These are phyloP conservation scores for Tylopilus subfusipes DNA, from an alignment of 768 basidiomycete species.

Conservation along the genomic window DNA sequence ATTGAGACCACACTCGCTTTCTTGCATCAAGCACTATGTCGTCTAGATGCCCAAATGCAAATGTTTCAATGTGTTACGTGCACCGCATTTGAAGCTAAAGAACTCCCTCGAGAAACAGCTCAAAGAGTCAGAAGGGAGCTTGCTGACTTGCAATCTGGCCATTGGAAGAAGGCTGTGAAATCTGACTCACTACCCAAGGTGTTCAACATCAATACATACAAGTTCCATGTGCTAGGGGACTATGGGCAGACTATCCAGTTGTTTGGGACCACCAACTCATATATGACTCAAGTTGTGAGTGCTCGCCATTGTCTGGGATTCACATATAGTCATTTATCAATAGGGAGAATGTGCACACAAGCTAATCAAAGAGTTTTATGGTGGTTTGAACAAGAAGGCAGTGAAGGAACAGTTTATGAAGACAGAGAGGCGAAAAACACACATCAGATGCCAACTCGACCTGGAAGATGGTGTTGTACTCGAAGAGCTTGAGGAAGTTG, in stretches of 20 bases:
- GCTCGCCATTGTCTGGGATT: background rate
- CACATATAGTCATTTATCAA: too few relatives aligned
- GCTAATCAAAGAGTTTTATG: conserved; percentile 27
- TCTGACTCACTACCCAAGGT: background rate
- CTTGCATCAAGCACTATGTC: background rate
- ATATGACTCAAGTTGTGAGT: background rate
- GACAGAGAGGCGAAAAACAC: conserved; percentile 6
- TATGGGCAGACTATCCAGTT: conserved; percentile 13
- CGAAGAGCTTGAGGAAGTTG: background rate
- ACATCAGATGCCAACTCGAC: background rate
- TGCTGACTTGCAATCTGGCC: too few relatives aligned
- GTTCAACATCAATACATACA: conserved; percentile 28
- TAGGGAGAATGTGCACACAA: background rate
- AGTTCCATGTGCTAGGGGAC: too few relatives aligned
- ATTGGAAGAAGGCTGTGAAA: background rate
- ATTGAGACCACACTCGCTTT: background rate
- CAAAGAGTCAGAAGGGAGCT: background rate
- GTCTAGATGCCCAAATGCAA: background rate
- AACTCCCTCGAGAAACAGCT: background rate
- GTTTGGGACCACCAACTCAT: too few relatives aligned
- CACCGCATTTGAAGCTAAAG: background rate
- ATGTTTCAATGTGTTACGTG: background rate
- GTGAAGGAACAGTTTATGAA: background rate
- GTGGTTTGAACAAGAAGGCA: conserved; percentile 19
- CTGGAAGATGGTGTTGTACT: background rate